Evolutionary conservation across 495 filamentous ascomycete species (phyloP), one percentile per base, ranked within the genome.

Genomic region (Eremomyces bilateralis): DNA sequence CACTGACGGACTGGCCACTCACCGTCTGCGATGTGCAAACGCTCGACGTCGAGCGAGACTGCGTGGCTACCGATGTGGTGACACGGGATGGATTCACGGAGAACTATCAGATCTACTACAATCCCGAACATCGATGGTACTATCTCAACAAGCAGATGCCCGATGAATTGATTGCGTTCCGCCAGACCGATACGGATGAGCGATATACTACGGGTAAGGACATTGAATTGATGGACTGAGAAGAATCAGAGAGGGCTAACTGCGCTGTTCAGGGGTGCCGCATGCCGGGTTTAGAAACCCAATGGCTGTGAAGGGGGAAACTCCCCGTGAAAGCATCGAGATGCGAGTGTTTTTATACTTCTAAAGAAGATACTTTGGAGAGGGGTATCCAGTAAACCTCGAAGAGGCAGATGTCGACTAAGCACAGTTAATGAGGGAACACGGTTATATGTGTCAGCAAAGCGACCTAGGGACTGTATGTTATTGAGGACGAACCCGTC

Each of bases 181-280:
- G 20, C 32, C 34, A 37, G 34, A 34, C 34, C 10, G 34, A 37
- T 18, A 37, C 34, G n/a, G n/a, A n/a, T n/a, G n/a, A n/a, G n/a
- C n/a, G n/a, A n/a, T n/a, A n/a, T n/a, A n/a, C n/a, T n/a, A n/a
- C n/a, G n/a, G n/a, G n/a, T n/a, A n/a, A n/a, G n/a, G n/a, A n/a
- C n/a, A n/a, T n/a, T n/a, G n/a, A n/a, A n/a, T n/a, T n/a, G n/a
- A n/a, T n/a, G n/a, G n/a, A n/a, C n/a, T n/a, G n/a, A n/a, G n/a
- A n/a, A n/a, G n/a, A n/a, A n/a, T n/a, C n/a, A n/a, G n/a, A n/a
- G n/a, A n/a, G n/a, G n/a, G n/a, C n/a, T n/a, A n/a, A n/a, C n/a
- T n/a, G n/a, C n/a, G n/a, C n/a, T n/a, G n/a, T n/a, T n/a, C n/a
- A n/a, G 33, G 33, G 13, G 17, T 21, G 20, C 8, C 33, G 17